phyloP scores from a whole-genome alignment of 176 grass and related monocot genomes.

The Cymbopogon citratus region DNA sequence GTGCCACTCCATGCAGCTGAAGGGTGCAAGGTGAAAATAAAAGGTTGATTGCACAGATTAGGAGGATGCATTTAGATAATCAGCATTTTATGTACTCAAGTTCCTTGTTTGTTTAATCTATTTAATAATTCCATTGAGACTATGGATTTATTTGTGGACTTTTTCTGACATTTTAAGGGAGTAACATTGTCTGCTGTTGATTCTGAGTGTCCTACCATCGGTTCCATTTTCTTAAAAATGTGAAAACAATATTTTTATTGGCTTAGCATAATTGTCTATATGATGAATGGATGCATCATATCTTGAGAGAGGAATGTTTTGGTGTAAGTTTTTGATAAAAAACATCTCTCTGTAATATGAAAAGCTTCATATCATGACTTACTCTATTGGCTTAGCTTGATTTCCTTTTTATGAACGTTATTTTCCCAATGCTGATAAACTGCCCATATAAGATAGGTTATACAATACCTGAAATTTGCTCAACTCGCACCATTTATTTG shows the following conservation, averaged over 20 bases:
- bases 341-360: not conserved
- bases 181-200: not conserved
- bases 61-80: not conserved
- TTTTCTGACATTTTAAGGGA: not conserved
- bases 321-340: not conserved
- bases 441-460: not conserved
- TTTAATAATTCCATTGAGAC: not conserved
- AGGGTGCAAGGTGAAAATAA: not conserved
- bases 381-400: not conserved
- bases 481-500: not conserved
- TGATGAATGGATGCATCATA: not conserved
- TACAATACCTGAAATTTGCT: not conserved
- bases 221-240: not conserved
- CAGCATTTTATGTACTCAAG: not conserved
- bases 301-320: not conserved
- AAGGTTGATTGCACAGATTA: not conserved
- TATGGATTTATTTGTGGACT: not conserved
- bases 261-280: not conserved
- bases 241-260: not conserved
- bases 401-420: not conserved
- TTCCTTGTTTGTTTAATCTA: not conserved
- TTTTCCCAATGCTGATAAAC: not conserved
- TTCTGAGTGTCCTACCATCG: not conserved
- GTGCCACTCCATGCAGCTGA: not conserved
- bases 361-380: not conserved